Percentiles rank a stretch among this genome's conserved stretches.
Evolutionary conservation across 83 land plant genomes (phyloP).

Genomic region (Larix sibirica): DNA sequence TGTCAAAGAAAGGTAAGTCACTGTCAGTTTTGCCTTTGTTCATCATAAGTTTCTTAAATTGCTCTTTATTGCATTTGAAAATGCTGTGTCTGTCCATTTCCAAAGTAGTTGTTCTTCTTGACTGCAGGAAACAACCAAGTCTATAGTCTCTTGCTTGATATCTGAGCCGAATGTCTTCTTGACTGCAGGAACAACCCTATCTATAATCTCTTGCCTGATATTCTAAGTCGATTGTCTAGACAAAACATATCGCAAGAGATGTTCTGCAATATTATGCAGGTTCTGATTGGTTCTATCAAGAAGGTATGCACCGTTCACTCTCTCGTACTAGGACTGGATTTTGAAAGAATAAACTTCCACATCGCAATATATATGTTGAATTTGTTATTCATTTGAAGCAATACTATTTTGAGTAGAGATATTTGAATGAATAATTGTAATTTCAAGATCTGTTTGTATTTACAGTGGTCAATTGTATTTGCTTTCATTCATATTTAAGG

Average conservation of each 20-base stretch:
- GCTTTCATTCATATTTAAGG: no score
- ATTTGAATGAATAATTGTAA: no score
- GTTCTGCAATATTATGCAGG: conserved; percentile 94
- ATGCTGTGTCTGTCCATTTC: neutral
- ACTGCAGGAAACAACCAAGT: conserved; percentile 88
- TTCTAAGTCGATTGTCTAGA: conserved; percentile 79
- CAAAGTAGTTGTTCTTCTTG: neutral
- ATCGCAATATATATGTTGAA: neutral
- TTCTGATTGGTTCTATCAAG: conserved; percentile 87
- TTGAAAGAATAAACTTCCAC: no score
- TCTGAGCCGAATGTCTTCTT: conserved; percentile 48
- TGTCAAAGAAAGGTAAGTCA: conserved; percentile 92
- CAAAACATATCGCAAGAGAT: conserved; percentile 62
- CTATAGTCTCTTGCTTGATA: conserved; percentile 91
- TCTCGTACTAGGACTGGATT: neutral
- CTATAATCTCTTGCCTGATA: conserved; percentile 96
- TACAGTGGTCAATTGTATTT: no score
- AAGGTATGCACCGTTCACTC: conserved; percentile 56
- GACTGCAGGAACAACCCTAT: conserved; percentile 89
- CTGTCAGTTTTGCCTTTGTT: neutral
- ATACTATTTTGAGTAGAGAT: no score
- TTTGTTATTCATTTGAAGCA: neutral
- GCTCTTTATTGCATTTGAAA: neutral
- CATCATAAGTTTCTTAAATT: neutral
- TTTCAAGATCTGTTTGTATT: no score